These are phyloP conservation scores for Apiotrichum gamsii DNA, from an alignment of 1,284 basidiomycete species.

Conservation along the genomic window DNA sequence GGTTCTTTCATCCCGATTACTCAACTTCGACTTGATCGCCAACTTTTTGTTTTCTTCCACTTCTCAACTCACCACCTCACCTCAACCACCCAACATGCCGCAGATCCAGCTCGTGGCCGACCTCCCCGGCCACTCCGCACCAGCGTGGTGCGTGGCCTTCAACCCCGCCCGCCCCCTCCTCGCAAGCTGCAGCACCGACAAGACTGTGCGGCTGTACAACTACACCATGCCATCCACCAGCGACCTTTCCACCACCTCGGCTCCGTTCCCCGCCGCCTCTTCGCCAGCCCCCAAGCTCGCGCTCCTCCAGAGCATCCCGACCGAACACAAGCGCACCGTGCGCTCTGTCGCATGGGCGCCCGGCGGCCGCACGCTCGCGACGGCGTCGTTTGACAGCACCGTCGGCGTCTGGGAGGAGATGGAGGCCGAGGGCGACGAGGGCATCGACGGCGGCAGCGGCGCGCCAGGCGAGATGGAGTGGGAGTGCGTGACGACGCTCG, in stretches of 20 bases:
- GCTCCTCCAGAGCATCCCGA: slow-evolving; percentile 60
- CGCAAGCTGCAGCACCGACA: slow-evolving; percentile 91
- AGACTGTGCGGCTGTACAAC: slow-evolving; percentile 76
- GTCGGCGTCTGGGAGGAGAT: slow-evolving; percentile 84
- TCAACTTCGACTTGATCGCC: too few species aligned
- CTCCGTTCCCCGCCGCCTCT: slow-evolving; percentile 1
- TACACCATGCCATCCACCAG: slow-evolving; percentile 52
- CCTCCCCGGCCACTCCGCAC: slow-evolving; percentile 66
- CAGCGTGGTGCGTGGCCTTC: slow-evolving; percentile 87
- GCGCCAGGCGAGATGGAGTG: slow-evolving; percentile 28
- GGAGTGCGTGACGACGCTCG: slow-evolving; percentile 67
- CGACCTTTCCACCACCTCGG: background rate
- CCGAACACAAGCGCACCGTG: slow-evolving; percentile 88
- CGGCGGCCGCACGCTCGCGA: slow-evolving; percentile 79
- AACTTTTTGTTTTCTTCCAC: too few species aligned
- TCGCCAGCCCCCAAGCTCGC: slow-evolving; percentile 51
- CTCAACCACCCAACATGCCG: slow-evolving; percentile 23
- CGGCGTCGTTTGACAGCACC: slow-evolving; percentile 90
- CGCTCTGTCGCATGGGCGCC: slow-evolving; percentile 85
- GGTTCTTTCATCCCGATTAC: too few species aligned
- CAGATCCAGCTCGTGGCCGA: slow-evolving; percentile 36
- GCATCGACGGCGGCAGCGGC: slow-evolving; percentile 25
- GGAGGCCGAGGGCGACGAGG: slow-evolving; percentile 47
- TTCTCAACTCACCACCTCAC: too few species aligned
- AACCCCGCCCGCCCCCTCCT: slow-evolving; percentile 76